These are phyloP conservation scores for Oxalis stricta DNA, from an alignment of 441 rosid species.

Conservation along the genomic window DNA sequence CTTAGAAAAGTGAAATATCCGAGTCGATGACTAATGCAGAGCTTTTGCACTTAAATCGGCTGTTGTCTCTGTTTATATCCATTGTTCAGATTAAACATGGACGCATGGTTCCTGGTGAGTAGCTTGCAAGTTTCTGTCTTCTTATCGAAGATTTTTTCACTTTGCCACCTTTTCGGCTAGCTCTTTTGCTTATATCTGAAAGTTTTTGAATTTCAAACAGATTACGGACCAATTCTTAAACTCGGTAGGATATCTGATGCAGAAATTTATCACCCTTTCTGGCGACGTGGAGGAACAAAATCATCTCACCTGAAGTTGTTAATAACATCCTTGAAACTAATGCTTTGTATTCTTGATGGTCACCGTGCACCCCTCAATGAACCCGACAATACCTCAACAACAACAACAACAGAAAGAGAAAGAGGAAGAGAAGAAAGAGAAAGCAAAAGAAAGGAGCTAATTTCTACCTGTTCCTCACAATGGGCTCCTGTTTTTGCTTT, in stretches of 20 bases:
- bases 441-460: too few relatives aligned
- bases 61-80: constrained; percentile 47
- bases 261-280: constrained; percentile 25
- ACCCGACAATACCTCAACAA: constrained; percentile 23
- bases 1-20: constrained; percentile 38
- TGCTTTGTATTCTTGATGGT: constrained; percentile 48
- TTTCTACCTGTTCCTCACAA: constrained; percentile 28
- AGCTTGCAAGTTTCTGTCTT: constrained; percentile 9
- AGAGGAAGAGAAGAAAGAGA: too few relatives aligned
- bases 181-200: constrained; percentile 1
- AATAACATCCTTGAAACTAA: constrained; percentile 57
- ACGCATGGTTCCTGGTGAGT: constrained; percentile 47
- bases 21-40: constrained; percentile 19
- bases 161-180: constrained; percentile 1
- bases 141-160: constrained; percentile 4
- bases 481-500: constrained; percentile 73
- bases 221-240: constrained; percentile 43
- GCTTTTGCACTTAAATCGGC: constrained; percentile 31
- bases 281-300: constrained; percentile 21
- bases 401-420: too few relatives aligned
- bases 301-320: constrained; percentile 28
- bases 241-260: constrained; percentile 32
- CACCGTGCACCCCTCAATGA: constrained; percentile 22
- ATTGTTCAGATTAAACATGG: constrained; percentile 35
- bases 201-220: constrained; percentile 26